Base-by-base conservation (phyloP, 768 basidiomycete genomes). In the Lentinula detonsa region DNA sequence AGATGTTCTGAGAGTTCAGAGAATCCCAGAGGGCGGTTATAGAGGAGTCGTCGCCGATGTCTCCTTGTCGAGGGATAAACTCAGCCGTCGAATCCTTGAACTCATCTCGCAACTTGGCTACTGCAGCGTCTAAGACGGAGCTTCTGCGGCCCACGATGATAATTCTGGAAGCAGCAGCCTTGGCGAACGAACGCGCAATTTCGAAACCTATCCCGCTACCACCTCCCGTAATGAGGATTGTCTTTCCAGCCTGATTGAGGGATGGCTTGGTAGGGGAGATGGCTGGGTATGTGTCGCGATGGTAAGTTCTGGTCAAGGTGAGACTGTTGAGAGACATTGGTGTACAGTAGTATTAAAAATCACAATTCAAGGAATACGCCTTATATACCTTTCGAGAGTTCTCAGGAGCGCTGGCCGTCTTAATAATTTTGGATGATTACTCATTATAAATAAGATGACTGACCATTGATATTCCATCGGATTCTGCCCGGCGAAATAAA, bases 171-270 rank as follows among this genome's bases (percentile, higher is more conserved):
- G 55, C 55, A 2, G 18, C 21, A 21, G 55, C 55, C 23, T 43
- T 56, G 11, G 55, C 42, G 15, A 56, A 56, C 11, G 55, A 56
- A 4, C 40, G 55, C 11, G 55, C 55, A 23, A 56, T 56, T 31
- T 56, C 55, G 21, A 56, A 56, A 16, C 55, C 55, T 40, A 56
- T 56, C 5, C 55, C 55, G 16, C 55, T 21, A 40, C 55, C 55
- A 15, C 55, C 55, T 13, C 40, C 55, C 10, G 55, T 56, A 39
- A 56, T 56, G 11, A 56, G 40, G 23, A 56, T 16, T 11, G 40
- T 43, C 8, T 16, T 56, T 15, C 55, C 55, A 43, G 40, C 21
- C 39, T 56, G 55, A n/a, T 16, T 56, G 55, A 56, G 55, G 23
- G 55, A 21, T 3, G 40, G 55, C 13, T 45, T 40, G 28, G 40